Percentiles rank a stretch among this genome's conserved stretches.
Evolutionary conservation across 2,329 filamentous ascomycete genomes (phyloP).

Genomic region (Penicillium sp.): DNA sequence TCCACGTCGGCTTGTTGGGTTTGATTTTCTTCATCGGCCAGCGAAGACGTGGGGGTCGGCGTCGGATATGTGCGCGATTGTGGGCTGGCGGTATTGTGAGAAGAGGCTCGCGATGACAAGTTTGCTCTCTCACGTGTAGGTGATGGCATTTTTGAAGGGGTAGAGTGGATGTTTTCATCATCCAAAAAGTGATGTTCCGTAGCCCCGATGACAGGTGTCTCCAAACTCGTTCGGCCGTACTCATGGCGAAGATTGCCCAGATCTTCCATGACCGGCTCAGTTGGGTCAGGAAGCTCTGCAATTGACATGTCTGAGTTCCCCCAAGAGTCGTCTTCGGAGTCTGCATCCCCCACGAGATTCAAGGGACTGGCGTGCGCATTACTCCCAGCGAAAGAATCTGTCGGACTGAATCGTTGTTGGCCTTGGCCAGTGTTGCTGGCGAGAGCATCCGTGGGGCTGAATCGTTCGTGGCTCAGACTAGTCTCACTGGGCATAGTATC

Average conservation of each 20-base stretch:
- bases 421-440: slow-evolving; percentile 11
- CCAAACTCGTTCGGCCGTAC: slow-evolving; percentile 26
- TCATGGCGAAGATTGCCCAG: slow-evolving; percentile 15
- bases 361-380: slow-evolving; percentile 23
- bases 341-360: slow-evolving; percentile 14
- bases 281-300: slow-evolving; percentile 23
- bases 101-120: slow-evolving; percentile 35
- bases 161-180: slow-evolving; percentile 31
- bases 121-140: slow-evolving; percentile 25
- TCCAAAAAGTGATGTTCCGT: slow-evolving; percentile 28
- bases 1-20: slow-evolving; percentile 6
- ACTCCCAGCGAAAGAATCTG: slow-evolving; percentile 5
- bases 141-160: slow-evolving; percentile 37
- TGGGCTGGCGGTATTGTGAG: slow-evolving; percentile 33
- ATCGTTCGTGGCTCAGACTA: background rate
- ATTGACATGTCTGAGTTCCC: slow-evolving; percentile 23
- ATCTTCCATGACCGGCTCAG: slow-evolving; percentile 5
- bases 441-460: background rate
- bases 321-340: slow-evolving; percentile 21
- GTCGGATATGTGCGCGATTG: slow-evolving; percentile 39
- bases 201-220: slow-evolving; percentile 30
- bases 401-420: slow-evolving; percentile 14
- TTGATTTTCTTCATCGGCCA: slow-evolving; percentile 35
- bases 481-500: slow-evolving; percentile 6
- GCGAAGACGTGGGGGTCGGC: slow-evolving; percentile 39